Percentiles rank a stretch among this genome's conserved stretches.
Evolutionary conservation across 305 asterid species (phyloP).

Genomic region (Fraxinus baroniana): DNA sequence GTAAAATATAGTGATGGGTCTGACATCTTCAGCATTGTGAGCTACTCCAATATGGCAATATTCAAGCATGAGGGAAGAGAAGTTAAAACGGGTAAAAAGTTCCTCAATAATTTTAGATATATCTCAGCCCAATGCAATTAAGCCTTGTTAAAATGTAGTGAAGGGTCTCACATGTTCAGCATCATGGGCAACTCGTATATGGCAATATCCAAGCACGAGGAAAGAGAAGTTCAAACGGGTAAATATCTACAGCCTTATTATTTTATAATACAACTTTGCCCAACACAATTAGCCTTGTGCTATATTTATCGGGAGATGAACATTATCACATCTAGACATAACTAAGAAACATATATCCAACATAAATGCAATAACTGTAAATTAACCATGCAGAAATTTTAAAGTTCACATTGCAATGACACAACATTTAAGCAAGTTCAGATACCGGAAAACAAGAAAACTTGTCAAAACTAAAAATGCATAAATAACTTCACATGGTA

Average conservation of each 20-base stretch:
- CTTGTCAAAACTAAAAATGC: background rate
- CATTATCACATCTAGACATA: background rate
- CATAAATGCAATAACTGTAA: background rate
- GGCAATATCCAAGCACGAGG: background rate
- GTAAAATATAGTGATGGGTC: background rate
- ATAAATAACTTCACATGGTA: background rate
- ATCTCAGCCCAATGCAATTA: background rate
- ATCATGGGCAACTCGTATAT: background rate
- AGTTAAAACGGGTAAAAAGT: background rate
- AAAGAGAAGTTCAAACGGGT: background rate
- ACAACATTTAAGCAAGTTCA: background rate
- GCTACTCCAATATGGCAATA: background rate
- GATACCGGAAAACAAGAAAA: background rate
- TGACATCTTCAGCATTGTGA: background rate
- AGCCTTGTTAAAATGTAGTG: background rate
- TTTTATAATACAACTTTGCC: background rate
- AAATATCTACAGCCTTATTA: background rate
- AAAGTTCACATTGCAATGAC: background rate
- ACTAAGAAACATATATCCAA: background rate
- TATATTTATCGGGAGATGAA: background rate
- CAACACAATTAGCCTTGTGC: background rate
- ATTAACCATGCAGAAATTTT: background rate
- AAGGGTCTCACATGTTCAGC: background rate
- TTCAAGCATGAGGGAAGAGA: background rate
- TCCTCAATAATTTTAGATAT: background rate